A percentile compares a stretch with the other conserved stretches of the same genome.
Evolutionary conservation across 2,329 filamentous ascomycete species (phyloP).

Genomic region (Ceratocystis huliohia): DNA sequence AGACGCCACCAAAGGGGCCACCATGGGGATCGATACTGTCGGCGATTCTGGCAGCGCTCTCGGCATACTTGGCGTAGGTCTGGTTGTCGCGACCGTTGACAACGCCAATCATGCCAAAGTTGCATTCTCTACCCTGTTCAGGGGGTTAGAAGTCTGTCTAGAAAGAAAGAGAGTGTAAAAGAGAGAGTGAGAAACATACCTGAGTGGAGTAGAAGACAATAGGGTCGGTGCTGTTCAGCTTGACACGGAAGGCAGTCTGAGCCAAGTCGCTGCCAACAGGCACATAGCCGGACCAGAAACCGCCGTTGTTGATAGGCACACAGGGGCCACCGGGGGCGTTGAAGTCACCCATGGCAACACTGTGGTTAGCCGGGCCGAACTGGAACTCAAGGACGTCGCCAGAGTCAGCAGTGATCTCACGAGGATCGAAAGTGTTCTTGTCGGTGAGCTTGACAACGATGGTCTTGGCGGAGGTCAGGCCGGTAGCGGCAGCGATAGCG

Average conservation of each 20-base stretch:
- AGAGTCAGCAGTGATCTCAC: slow-evolving; percentile 32
- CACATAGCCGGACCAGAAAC: slow-evolving; percentile 36
- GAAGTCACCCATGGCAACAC: slow-evolving; percentile 35
- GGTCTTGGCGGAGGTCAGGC: slow-evolving; percentile 23
- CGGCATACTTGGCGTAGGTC: slow-evolving; percentile 22
- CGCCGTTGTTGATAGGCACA: slow-evolving; percentile 30
- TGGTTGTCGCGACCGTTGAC: slow-evolving; percentile 25
- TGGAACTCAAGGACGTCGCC: slow-evolving; percentile 43
- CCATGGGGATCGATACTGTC: slow-evolving; percentile 2
- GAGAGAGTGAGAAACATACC: neutral
- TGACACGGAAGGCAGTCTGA: slow-evolving; percentile 25
- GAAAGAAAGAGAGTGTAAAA: neutral
- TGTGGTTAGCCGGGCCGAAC: slow-evolving; percentile 41
- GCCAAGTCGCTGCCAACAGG: slow-evolving; percentile 14
- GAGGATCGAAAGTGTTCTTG: slow-evolving; percentile 32
- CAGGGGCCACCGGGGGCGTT: slow-evolving; percentile 29
- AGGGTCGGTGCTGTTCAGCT: slow-evolving; percentile 26
- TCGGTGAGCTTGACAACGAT: slow-evolving; percentile 34
- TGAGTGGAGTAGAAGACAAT: slow-evolving; percentile 27
- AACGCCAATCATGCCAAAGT: slow-evolving; percentile 27
- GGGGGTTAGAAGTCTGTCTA: neutral
- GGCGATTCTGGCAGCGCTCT: neutral
- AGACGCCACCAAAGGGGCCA: slow-evolving; percentile 14
- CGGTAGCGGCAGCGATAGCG: slow-evolving; percentile 14
- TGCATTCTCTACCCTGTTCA: slow-evolving; percentile 24